Base-by-base conservation (phyloP, 164 flowering plant species). In the Kalanchoe fedtschenkoi region DNA sequence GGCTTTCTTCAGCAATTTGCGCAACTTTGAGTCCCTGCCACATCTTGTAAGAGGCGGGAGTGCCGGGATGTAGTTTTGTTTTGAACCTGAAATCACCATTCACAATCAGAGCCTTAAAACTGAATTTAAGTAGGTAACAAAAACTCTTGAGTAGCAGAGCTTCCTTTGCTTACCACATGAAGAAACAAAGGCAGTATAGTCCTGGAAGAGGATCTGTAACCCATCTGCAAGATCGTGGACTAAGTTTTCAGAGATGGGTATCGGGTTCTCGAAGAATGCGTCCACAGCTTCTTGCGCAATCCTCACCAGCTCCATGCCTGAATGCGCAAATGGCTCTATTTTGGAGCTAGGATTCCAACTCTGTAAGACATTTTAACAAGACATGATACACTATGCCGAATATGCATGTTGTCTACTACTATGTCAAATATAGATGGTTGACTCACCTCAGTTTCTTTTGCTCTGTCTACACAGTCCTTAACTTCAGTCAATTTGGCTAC, bases 331-430 rank as follows among this genome's bases (percentile, higher is more conserved):
- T 0, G 92, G 93, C 62, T 95, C 96, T 15, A 77, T 64, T 75
- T 91, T 91, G 26, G 99, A 91, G 69, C 77, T 88, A 11, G 96
- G 93, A 47, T 84, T 90, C 99, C 99, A 95, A 64, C 91, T 95
- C 97, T 95, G 72, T 21, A 34, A 61, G 4, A 65, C 14, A 32
- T 16, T 33, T 65, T 62, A 42, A 3, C 14, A 47, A 34, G 33
- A 32, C 24, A 35, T 26, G 41, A 15, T 28, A n/a, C 7, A 6
- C n/a, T 17, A 28, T 51, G n/a, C 41, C n/a, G 21, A 0, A n/a
- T n/a, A 11, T 10, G 11, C 37, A 13, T 16, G 57, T 0, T 16
- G 19, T 17, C 15, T 28, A 34, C n/a, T 15, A 15, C 17, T 14
- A 35, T 3, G 14, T 15, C 17, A 35, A 14, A 7, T 10, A 21